A percentile compares a stretch with the other conserved stretches of the same genome.
These are phyloP conservation scores for Telfairia occidentalis DNA, from an alignment of 331 rosid species.

Conservation along the genomic window DNA sequence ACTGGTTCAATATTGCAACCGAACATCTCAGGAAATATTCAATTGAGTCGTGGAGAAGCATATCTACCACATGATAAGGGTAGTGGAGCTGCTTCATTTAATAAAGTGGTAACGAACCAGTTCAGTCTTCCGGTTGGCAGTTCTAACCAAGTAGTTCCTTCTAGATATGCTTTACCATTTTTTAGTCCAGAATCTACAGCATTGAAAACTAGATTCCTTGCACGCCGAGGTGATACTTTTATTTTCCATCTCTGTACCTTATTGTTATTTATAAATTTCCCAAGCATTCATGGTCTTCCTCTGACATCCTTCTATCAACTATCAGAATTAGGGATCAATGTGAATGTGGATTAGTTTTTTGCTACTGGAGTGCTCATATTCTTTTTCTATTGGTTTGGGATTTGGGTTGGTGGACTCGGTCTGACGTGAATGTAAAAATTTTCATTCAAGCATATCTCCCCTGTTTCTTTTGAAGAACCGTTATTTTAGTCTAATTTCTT, in stretches of 20 bases:
- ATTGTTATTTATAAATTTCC: background rate
- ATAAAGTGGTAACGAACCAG: conserved; percentile 44
- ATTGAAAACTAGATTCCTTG: conserved; percentile 32
- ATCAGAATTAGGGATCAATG: background rate
- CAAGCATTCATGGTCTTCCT: background rate
- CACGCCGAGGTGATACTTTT: conserved; percentile 45
- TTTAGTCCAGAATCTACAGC: conserved; percentile 49
- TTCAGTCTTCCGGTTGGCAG: conserved; percentile 35
- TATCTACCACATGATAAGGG: conserved; percentile 80
- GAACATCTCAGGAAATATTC: conserved; percentile 64
- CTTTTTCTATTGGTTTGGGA: background rate
- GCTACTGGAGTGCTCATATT: background rate
- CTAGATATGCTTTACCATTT: conserved; percentile 56
- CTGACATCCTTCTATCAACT: conserved; percentile 9
- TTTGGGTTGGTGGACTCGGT: background rate
- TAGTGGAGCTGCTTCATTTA: conserved; percentile 40
- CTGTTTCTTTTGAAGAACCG: background rate
- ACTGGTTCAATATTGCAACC: conserved; percentile 88
- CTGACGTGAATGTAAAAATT: background rate
- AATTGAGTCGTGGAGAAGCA: conserved; percentile 90
- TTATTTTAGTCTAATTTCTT: background rate
- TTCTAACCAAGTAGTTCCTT: conserved; percentile 44
- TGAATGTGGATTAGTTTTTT: background rate
- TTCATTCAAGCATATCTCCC: background rate
- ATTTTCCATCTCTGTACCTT: conserved; percentile 12